A percentile compares a stretch with the other conserved stretches of the same genome.
Conservation (phyloP, 352 stramenopile species). For the Phytophthora uliginosa region DNA sequence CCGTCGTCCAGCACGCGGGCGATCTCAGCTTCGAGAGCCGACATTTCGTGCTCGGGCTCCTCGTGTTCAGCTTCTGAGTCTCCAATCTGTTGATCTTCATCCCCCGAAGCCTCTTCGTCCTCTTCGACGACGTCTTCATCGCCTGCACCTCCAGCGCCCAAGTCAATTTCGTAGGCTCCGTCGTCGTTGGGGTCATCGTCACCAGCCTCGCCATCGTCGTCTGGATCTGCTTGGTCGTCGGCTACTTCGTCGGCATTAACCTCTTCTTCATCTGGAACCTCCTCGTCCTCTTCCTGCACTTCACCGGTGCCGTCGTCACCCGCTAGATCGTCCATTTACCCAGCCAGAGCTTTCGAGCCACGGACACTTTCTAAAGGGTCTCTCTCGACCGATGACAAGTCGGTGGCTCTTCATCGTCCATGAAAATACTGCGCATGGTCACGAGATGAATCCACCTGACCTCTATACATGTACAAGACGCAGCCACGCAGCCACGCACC, state of each 20-base stretch:
- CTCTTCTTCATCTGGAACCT: background rate
- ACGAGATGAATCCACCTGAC: background rate
- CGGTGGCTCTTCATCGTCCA: background rate
- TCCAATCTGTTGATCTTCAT: background rate
- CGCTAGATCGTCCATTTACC: constrained; percentile 12
- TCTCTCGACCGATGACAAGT: background rate
- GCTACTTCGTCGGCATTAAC: constrained; percentile 11
- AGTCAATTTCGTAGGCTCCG: constrained; percentile 28
- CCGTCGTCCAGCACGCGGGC: constrained; percentile 34
- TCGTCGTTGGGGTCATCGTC: constrained; percentile 16
- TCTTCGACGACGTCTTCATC: background rate
- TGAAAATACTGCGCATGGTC: background rate
- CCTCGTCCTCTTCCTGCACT: constrained; percentile 10
- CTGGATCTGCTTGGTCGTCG: background rate
- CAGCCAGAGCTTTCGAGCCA: too few relatives aligned
- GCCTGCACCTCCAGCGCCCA: constrained; percentile 1
- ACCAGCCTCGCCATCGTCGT: constrained; percentile 1
- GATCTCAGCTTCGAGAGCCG: constrained; percentile 25
- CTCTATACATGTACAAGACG: too few relatives aligned
- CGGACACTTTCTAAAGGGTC: background rate
- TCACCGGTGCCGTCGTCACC: constrained; percentile 4
- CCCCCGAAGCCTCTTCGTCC: background rate
- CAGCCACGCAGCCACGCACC: constrained; percentile 9
- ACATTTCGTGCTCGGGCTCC: constrained; percentile 22
- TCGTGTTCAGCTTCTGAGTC: constrained; percentile 1